These are phyloP conservation scores for Penicillium freii DNA, from an alignment of 2,329 filamentous ascomycete species.

Conservation along the genomic window DNA sequence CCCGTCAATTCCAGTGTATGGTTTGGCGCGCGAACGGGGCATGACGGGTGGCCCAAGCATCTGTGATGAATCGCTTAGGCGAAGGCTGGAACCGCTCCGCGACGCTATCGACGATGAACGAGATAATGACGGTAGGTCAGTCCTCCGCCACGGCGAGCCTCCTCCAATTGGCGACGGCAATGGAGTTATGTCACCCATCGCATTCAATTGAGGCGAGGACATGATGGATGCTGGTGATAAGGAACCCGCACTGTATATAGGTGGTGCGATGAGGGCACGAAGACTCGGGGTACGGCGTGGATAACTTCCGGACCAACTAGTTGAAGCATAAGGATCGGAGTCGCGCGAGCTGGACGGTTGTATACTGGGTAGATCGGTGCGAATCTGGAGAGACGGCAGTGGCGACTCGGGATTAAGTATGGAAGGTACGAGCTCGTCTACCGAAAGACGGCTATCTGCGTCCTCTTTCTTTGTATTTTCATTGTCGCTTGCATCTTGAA, in stretches of 20 bases:
- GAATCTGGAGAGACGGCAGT: conserved; percentile 36
- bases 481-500: conserved; percentile 17
- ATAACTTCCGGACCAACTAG: conserved; percentile 39
- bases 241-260: conserved; percentile 44
- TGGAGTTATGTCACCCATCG: conserved; percentile 76
- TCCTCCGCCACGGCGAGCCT: conserved; percentile 49
- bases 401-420: conserved; percentile 11
- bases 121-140: conserved; percentile 48
- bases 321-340: conserved; percentile 36
- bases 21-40: conserved; percentile 34
- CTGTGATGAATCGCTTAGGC: conserved; percentile 38
- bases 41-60: conserved; percentile 29
- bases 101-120: conserved; percentile 44
- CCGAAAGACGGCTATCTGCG: background rate
- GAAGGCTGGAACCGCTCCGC: conserved; percentile 38
- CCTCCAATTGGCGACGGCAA: conserved; percentile 68
- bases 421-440: conserved; percentile 14
- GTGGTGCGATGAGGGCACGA: conserved; percentile 38
- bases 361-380: conserved; percentile 32
- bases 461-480: conserved; percentile 5
- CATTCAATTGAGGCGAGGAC: conserved; percentile 71
- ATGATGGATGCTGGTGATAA: conserved; percentile 63
- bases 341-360: conserved; percentile 33
- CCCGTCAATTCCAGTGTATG: conserved; percentile 43
- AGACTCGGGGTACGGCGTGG: conserved; percentile 47